These are phyloP conservation scores for Penicillium dipodomyicola DNA, from an alignment of 495 filamentous ascomycete species.

Conservation along the genomic window DNA sequence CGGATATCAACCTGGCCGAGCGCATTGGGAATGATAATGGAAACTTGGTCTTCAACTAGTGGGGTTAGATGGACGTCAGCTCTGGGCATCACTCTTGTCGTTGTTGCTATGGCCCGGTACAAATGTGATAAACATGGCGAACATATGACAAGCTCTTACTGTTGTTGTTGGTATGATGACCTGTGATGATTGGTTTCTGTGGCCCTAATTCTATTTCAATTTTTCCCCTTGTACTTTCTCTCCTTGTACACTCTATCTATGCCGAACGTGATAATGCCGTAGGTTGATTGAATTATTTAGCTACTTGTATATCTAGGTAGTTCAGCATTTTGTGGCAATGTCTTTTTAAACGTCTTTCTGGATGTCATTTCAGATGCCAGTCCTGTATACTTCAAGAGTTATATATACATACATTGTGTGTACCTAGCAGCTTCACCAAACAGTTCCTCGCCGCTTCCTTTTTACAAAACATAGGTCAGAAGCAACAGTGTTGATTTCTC, in stretches of 20 bases:
- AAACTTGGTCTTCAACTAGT: constrained; percentile 25
- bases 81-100: too few relatives aligned
- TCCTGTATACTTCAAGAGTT: too few relatives aligned
- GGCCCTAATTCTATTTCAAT: not conserved
- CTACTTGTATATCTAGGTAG: too few relatives aligned
- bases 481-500: too few relatives aligned
- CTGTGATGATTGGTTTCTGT: not conserved
- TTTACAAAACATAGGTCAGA: too few relatives aligned
- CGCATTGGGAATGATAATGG: constrained; percentile 42
- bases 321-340: too few relatives aligned
- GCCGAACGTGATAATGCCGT: not conserved
- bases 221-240: not conserved
- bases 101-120: not conserved
- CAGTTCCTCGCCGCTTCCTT: too few relatives aligned
- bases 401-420: too few relatives aligned
- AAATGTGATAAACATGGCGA: not conserved
- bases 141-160: not conserved
- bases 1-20: constrained; percentile 46
- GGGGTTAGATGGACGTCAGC: not conserved
- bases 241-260: not conserved
- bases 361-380: too few relatives aligned
- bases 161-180: not conserved
- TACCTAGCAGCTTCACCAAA: too few relatives aligned
- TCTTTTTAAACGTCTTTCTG: too few relatives aligned
- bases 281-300: too few relatives aligned